Base-by-base conservation (phyloP, 768 basidiomycete species). In the Auricularia sp. region DNA sequence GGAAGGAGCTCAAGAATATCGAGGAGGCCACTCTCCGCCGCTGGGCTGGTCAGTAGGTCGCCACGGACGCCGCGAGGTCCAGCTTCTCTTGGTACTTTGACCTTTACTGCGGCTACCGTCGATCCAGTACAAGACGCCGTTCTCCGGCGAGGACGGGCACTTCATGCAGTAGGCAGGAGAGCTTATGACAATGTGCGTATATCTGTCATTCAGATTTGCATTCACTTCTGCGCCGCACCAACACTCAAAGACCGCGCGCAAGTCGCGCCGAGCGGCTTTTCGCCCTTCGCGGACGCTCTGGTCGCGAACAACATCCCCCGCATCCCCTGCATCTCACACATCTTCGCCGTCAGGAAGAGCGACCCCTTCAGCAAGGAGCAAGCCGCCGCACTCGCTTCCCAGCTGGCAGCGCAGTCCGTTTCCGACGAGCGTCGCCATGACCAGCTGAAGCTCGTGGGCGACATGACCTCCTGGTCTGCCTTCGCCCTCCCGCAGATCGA, bases 301-400 rank as follows among this genome's bases (percentile, higher is more conserved):
- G 71, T 85, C 0, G 71, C 77, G 74, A 75, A 51, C 77, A 84
- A 33, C 29, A 37, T 37, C 24, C 21, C 61, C 11, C 8, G 16
- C 44, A 18, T 66, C 54, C 86, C 86, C 29, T 67, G 93, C 14
- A 73, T 82, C 39, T 78, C 84, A 34, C 76, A 89, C 3, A 72
- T 82, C 10, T 82, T 80, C 67, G 80, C 84, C 1, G 88, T 91
- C 14, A 83, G 90, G 18, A 84, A 87, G 65, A 91, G 92, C 0
- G 85, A 87, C 81, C 90, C 91, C 64, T 78, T 81, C 35, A 73
- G 90, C 90, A 74, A 73, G 35, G 69, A 72, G 10, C 80, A 82
- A 29, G 65, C 79, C 29, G 65, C 64, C 24, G 54, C 61, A 18
- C 34, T 70, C 21, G 39, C 51, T 7, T 54, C 51, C 6, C 51